Conservation (phyloP, 305 asterid species). For the Fraxinus paxiana region DNA sequence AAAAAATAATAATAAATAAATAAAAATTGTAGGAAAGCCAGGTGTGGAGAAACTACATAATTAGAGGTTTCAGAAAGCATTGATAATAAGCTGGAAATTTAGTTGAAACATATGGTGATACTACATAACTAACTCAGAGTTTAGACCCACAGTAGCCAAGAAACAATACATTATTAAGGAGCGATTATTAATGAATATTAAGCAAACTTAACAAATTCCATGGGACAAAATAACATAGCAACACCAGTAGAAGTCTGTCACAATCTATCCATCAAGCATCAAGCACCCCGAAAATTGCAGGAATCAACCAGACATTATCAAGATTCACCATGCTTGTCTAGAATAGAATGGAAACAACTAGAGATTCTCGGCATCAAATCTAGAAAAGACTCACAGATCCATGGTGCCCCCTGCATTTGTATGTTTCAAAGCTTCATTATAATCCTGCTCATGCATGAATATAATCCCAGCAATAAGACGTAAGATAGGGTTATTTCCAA, state of each 20-base stretch:
- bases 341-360: conserved; percentile 3
- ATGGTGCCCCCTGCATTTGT: conserved; percentile 87
- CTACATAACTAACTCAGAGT: neutral
- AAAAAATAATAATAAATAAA: neutral
- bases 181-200: neutral
- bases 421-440: conserved; percentile 82
- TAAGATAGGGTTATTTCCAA: conserved; percentile 72
- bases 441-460: conserved; percentile 85
- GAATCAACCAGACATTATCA: neutral
- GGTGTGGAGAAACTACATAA: neutral
- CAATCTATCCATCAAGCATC: neutral
- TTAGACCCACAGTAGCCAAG: neutral
- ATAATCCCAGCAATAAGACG: conserved; percentile 82
- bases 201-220: neutral
- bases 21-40: neutral
- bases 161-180: neutral
- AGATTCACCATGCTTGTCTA: neutral
- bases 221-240: neutral
- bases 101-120: neutral
- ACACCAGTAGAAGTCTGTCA: conserved; percentile 3
- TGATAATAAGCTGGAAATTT: neutral
- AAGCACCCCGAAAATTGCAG: neutral
- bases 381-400: conserved; percentile 70
- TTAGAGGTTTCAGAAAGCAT: neutral
- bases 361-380: conserved; percentile 6